Conservation (phyloP, 257 asterid genomes). For the Solanum lycopersicoides region DNA sequence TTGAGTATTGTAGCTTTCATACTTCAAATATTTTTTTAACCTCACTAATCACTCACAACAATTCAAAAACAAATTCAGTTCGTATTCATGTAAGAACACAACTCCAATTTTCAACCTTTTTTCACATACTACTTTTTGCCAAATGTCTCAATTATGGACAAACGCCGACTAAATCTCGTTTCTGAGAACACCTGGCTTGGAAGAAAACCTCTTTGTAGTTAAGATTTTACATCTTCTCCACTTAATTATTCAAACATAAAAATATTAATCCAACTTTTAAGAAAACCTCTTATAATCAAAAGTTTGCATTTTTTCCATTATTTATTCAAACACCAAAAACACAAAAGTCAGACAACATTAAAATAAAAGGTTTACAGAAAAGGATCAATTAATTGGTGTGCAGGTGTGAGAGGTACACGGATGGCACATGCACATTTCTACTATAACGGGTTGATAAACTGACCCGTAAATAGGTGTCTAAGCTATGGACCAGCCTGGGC, state of each 20-base stretch:
- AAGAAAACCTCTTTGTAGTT: neutral
- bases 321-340: neutral
- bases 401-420: neutral
- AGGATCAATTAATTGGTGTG: neutral
- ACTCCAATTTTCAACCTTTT: neutral
- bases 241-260: neutral
- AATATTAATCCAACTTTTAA: neutral
- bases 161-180: neutral
- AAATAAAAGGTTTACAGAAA: neutral
- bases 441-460: neutral
- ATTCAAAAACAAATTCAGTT: neutral
- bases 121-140: neutral
- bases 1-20: neutral
- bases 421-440: neutral
- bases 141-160: neutral
- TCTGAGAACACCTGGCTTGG: neutral
- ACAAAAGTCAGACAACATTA: neutral
- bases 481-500: neutral
- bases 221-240: neutral
- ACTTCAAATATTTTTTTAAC: neutral
- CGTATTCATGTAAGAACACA: neutral
- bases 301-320: neutral
- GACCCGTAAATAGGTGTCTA: neutral
- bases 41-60: neutral
- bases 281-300: neutral